Evolutionary conservation across 305 asterid genomes (phyloP), one percentile per base, ranked within the genome.

Genomic region (Fraxinus albicans): DNA sequence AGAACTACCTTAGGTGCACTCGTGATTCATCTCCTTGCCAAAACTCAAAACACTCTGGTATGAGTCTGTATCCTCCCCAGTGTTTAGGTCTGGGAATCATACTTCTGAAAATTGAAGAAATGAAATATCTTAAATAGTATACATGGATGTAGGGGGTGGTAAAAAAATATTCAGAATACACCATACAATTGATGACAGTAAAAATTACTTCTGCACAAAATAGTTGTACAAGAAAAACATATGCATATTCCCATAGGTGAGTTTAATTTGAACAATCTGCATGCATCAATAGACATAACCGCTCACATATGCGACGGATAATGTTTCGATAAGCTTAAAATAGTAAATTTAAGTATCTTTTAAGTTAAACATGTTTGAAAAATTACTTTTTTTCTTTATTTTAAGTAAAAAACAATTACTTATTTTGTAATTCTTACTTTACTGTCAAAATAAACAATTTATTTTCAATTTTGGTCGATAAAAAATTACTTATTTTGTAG

Each of bases 41-140:
- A 80, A 89, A 89, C 86, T 89, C 91, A 19, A 86, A 89, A 83
- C 60, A 74, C 55, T 85, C 86, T 25, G 91, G 92, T 73, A 83
- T 84, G 55, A 89, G 92, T 80, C 90, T 83, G 86, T 88, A 88
- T 40, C 92, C 88, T 23, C 92, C 91, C 92, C 92, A 89, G 82
- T 85, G 79, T 77, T 89, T 84, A 73, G 92, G 92, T 79, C 86
- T 88, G 78, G 92, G 90, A 76, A 88, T 85, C 25, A 53, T 77
- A 17, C 84, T 84, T 80, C 91, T 88, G 86, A 81, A 58, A 33
- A 53, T 63, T 40, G 47, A 4, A 44, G 63, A 27, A 76, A 74
- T 40, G 73, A 73, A 8, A 80, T 25, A 19, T 77, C 47, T 38
- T 42, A 72, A 36, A 42, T 44, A 83, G 23, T 33, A 53, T 35